These are phyloP conservation scores for Saccharomyces uvarum DNA, from an alignment of 1,139 yeast species.

Conservation along the genomic window DNA sequence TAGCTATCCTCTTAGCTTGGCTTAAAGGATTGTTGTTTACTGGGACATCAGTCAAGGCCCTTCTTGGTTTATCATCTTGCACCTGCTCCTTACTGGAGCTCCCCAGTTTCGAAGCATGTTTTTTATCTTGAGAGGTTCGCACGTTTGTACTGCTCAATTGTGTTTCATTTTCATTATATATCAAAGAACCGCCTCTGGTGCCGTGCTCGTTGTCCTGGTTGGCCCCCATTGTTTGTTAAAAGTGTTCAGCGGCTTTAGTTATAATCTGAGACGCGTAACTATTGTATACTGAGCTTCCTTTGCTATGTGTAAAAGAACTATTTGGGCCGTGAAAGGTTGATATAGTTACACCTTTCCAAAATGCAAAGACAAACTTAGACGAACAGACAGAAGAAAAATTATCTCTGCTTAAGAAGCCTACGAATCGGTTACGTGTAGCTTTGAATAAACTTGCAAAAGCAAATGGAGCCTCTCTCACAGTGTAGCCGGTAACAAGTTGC, in stretches of 20 bases:
- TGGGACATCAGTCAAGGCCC: conserved; percentile 13
- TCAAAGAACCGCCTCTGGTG: neutral
- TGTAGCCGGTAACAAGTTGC: neutral
- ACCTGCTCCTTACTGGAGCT: neutral
- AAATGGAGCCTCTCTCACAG: neutral
- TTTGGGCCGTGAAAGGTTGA: neutral
- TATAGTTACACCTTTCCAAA: neutral
- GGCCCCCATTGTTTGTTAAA: neutral
- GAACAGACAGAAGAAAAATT: neutral
- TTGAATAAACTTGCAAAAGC: neutral
- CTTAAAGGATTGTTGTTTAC: conserved; percentile 6
- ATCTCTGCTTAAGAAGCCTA: neutral
- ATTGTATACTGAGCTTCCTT: neutral
- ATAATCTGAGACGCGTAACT: neutral
- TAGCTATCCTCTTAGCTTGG: neutral
- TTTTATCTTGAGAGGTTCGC: neutral
- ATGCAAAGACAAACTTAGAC: neutral
- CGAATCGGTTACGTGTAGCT: neutral
- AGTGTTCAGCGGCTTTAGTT: neutral
- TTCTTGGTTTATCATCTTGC: conserved; percentile 2
- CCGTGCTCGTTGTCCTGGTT: neutral
- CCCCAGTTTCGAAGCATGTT: neutral
- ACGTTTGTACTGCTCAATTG: neutral
- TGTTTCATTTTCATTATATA: neutral
- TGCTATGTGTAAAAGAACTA: neutral